Conservation (phyloP, 768 basidiomycete species). For the Rhodotorula paludigena region DNA sequence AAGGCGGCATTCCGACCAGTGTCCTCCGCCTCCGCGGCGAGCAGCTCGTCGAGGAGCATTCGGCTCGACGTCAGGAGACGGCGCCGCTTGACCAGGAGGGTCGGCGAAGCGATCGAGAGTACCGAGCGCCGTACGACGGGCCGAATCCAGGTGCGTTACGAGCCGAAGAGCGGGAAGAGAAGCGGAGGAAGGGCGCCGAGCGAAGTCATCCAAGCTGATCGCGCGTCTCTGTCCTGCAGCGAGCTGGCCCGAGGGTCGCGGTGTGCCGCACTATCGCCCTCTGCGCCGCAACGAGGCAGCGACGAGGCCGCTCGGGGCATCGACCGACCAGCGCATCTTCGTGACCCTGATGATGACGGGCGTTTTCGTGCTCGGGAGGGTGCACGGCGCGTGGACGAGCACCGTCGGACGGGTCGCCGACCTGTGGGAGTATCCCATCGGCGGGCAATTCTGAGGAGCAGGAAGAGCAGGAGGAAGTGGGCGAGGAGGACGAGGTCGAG, state of each 20-base stretch:
- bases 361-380: neutral
- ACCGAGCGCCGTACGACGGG: neutral
- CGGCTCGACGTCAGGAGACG: neutral
- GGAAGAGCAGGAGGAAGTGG: no score
- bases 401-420: neutral
- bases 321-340: neutral
- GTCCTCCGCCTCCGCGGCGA: neutral
- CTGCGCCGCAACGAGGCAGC: neutral
- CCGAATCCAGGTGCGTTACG: neutral
- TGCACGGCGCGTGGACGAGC: neutral
- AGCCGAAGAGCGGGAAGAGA: no score
- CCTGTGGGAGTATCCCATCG: neutral
- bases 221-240: neutral
- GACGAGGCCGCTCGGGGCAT: neutral
- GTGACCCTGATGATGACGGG: slow-evolving; percentile 2
- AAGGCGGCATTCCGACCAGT: neutral
- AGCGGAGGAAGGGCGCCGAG: neutral
- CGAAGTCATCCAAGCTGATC: no score
- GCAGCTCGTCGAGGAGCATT: neutral
- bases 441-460: neutral
- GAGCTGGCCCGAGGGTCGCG: slow-evolving; percentile 1
- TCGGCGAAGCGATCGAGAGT: neutral
- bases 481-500: no score
- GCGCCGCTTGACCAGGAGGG: neutral
- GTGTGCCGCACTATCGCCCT: slow-evolving; percentile 3